Base-by-base conservation (phyloP, 1,284 basidiomycete genomes). In the Ceratobasidium sp. region DNA sequence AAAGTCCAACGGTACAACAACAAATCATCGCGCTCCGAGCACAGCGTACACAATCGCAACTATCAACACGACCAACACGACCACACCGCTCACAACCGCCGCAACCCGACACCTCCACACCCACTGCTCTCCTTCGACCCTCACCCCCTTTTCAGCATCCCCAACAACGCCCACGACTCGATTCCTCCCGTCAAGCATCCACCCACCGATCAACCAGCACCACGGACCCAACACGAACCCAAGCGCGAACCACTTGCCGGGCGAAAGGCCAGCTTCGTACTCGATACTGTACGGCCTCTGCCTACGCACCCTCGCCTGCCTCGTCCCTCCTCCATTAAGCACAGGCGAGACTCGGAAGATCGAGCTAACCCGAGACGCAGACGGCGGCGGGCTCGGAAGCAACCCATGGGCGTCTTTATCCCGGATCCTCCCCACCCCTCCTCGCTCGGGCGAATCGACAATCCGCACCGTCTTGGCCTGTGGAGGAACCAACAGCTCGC, bases 121-220 rank as follows among this genome's bases (percentile, higher is more conserved):
- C 71, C 71, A 75, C 55, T 60, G 53, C 39, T 55, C 70, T 4
- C 56, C 70, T 44, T 44, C 64, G 12, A 58, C 53, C 28, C 51
- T 58, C 28, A 15, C 56, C 23, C 55, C 23, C 28, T 49, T 56
- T 26, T 56, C 70, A 26, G 55, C 51, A 26, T 63, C 58, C 26
- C 60, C 71, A 53, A 75, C 40, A 7, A 63, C 71, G 4, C 58
- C 20, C 3, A 51, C 18, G n/a, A 67, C 64, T 28, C 46, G 64
- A 40, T 49, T 67, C 20, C 64, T 42, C 42, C 42, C 44, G 15
- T 42, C 71, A 26, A 75, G 60, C 71, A 75, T 75, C 71, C 71
- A 75, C 23, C 71, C 71, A 23, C 71, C 71, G 53, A 75, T 64
- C 44, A 75, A 7, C 71, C 71, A 75, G 28, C 71, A 75, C 71